These are phyloP conservation scores for Candida sphagnicola DNA, from an alignment of 805 yeast genomes.

Conservation along the genomic window DNA sequence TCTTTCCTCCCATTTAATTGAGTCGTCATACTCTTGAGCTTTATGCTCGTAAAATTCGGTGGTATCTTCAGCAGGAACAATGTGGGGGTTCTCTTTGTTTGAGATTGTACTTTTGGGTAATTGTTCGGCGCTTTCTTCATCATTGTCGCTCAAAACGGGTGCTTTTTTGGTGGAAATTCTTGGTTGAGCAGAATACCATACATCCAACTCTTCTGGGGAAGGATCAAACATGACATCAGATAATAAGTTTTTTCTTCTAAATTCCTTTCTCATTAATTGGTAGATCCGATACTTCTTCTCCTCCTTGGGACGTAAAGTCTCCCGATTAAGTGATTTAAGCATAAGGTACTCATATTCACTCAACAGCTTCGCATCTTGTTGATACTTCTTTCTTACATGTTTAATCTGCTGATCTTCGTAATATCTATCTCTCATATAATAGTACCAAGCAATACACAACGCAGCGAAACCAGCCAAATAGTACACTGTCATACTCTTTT, in stretches of 20 bases:
- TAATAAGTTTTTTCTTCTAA: slow-evolving; percentile 34
- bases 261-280: slow-evolving; percentile 48
- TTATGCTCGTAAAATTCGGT: slow-evolving; percentile 72
- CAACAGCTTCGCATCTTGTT: slow-evolving; percentile 31
- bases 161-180: slow-evolving; percentile 18
- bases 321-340: slow-evolving; percentile 52
- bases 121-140: slow-evolving; percentile 10
- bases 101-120: slow-evolving; percentile 20
- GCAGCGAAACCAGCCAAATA: slow-evolving; percentile 57
- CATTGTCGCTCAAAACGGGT: slow-evolving; percentile 16
- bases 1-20: slow-evolving; percentile 70
- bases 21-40: slow-evolving; percentile 78
- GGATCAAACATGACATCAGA: slow-evolving; percentile 37
- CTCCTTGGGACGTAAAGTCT: slow-evolving; percentile 62
- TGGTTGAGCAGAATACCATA: slow-evolving; percentile 37
- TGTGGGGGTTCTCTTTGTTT: slow-evolving; percentile 37
- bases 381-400: slow-evolving; percentile 34
- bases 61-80: slow-evolving; percentile 75
- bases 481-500: slow-evolving; percentile 58
- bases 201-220: slow-evolving; percentile 36
- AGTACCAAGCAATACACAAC: slow-evolving; percentile 55
- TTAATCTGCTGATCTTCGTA: slow-evolving; percentile 59
- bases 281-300: slow-evolving; percentile 56
- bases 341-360: slow-evolving; percentile 64
- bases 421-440: slow-evolving; percentile 64